A percentile compares a stretch with the other conserved stretches of the same genome.
Conservation (phyloP, 1,284 basidiomycete species). For the Thecaphora thlaspeos region DNA sequence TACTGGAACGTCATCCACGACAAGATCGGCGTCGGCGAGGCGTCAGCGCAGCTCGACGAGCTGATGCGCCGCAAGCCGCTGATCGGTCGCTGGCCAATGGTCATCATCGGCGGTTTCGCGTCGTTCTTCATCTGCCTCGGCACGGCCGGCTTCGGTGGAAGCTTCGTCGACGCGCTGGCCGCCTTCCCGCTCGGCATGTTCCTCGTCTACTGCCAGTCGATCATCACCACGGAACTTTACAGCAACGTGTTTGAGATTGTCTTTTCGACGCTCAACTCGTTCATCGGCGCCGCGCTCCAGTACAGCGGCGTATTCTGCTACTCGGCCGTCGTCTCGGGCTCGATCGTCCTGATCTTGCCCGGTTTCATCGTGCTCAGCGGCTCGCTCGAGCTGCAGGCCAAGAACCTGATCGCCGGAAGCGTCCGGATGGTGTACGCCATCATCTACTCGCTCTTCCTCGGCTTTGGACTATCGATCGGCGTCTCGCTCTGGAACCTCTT, state of each 20-base stretch:
- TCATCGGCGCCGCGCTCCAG: slow-evolving; percentile 64
- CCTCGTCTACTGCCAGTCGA: slow-evolving; percentile 60
- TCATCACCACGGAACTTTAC: slow-evolving; percentile 68
- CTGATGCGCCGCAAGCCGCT: slow-evolving; percentile 68
- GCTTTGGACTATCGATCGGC: slow-evolving; percentile 42
- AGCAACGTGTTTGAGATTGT: slow-evolving; percentile 86
- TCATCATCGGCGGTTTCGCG: slow-evolving; percentile 78
- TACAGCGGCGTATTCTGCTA: slow-evolving; percentile 69
- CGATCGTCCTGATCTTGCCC: slow-evolving; percentile 83
- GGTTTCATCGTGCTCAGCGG: slow-evolving; percentile 64
- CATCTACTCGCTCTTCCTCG: slow-evolving; percentile 65
- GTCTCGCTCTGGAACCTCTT: slow-evolving; percentile 50
- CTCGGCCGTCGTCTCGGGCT: slow-evolving; percentile 76
- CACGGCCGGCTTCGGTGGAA: slow-evolving; percentile 64
- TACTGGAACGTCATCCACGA: slow-evolving; percentile 91
- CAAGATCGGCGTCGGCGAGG: slow-evolving; percentile 76
- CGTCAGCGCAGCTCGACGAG: slow-evolving; percentile 70
- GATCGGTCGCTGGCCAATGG: slow-evolving; percentile 61
- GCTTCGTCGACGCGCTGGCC: slow-evolving; percentile 75
- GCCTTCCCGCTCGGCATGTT: slow-evolving; percentile 77
- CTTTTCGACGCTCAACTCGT: slow-evolving; percentile 74
- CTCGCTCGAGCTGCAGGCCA: slow-evolving; percentile 70
- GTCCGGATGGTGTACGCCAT: slow-evolving; percentile 80
- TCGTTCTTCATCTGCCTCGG: slow-evolving; percentile 68
- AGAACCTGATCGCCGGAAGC: slow-evolving; percentile 60